Conservation (phyloP, 139 green algal species). For the Tetradesmus obliquus region DNA sequence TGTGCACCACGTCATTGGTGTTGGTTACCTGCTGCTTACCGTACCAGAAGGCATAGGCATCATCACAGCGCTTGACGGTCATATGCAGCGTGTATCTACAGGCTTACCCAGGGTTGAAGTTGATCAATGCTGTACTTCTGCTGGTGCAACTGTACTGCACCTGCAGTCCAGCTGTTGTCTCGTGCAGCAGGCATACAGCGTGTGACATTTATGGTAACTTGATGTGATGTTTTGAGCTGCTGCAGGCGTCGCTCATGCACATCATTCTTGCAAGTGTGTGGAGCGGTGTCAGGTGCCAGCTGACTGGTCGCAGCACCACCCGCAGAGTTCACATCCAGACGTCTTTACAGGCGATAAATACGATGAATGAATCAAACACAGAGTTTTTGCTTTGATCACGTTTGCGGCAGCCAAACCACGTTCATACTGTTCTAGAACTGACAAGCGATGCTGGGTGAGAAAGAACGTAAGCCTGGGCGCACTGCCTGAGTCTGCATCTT, state of each 20-base stretch:
- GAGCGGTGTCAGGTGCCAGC: background rate
- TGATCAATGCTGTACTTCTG: background rate
- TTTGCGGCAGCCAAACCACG: background rate
- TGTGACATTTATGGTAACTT: background rate
- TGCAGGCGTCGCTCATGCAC: background rate
- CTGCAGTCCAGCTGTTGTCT: background rate
- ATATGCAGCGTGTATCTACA: too few species aligned
- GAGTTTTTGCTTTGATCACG: background rate
- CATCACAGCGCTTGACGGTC: too few species aligned
- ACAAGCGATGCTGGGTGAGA: background rate
- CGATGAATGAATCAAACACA: too few species aligned
- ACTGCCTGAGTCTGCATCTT: background rate
- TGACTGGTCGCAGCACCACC: background rate
- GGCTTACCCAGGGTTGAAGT: too few species aligned
- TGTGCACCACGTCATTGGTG: too few species aligned
- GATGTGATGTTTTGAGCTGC: too few species aligned
- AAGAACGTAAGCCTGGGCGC: background rate
- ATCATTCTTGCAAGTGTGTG: background rate
- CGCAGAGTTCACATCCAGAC: too few species aligned
- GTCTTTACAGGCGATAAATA: too few species aligned
- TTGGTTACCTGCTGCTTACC: too few species aligned
- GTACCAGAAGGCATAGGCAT: too few species aligned
- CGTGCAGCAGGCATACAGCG: background rate
- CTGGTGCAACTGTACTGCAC: background rate
- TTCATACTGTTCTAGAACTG: conserved; percentile 4